Base-by-base conservation (phyloP, 2,329 filamentous ascomycete species). In the Colletotrichum australisinense region DNA sequence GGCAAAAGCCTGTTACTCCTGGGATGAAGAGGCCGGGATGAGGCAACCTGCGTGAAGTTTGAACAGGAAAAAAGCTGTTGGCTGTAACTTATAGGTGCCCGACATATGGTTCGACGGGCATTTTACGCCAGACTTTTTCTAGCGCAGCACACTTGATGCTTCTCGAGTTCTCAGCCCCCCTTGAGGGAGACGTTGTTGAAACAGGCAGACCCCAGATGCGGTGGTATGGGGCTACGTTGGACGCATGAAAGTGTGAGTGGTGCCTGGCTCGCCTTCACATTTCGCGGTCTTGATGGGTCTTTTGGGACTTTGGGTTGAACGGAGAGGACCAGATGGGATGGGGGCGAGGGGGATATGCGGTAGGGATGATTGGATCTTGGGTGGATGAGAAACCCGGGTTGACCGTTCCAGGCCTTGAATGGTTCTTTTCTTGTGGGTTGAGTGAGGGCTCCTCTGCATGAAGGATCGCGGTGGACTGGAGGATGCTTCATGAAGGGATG, bases 31-130 rank as follows among this genome's bases (percentile, higher is more conserved):
- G 19, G 19, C 59, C 16, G 56, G 30, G 22, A 26, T 46, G 26
- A 52, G 42, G 62, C 28, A 16, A 30, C n/a, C 11, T 9, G 30
- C 2, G 38, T 32, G 30, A 32, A 32, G 30, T 32, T 42, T 30
- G 5, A 7, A 32, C 12, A 35, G 35, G 30, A 24, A 24, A 24
- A 55, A 30, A n/a, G n/a, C 60, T 35, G 46, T 53, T 55, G 62
- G 46, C 53, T 46, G 19, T 26, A 35, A 38, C 42, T 49, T 66
- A 70, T 73, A 73, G 56, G 35, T 30, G 62, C 42, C 46, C 55
- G 56, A 70, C 60, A 65, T 73, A 73, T 70, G 70, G 70, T 73
- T 73, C 70, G 70, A 57, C 70, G 67, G 70, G 26, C 24, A 73
- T 56, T 53, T 73, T 73, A 53, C 30, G 14, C 56, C 38, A 16